These are phyloP conservation scores for Hymenoscyphus linearis DNA, from an alignment of 2,329 filamentous ascomycete genomes.

Conservation along the genomic window DNA sequence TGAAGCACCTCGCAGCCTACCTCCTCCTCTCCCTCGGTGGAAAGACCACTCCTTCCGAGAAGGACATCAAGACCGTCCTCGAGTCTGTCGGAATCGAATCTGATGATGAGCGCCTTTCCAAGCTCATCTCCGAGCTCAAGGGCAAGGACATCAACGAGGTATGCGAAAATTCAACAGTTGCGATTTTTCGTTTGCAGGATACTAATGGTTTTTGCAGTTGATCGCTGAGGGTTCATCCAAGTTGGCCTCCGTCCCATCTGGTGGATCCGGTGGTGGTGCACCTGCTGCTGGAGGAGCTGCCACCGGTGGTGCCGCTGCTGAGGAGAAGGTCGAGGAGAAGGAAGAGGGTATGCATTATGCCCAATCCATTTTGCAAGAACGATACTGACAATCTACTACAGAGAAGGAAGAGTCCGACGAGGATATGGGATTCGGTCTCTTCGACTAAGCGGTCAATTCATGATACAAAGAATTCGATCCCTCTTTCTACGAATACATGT, in stretches of 20 bases:
- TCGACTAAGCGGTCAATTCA: slow-evolving; percentile 54
- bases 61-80: slow-evolving; percentile 84
- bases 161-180: slow-evolving; percentile 30
- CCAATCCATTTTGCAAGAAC: neutral
- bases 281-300: slow-evolving; percentile 62
- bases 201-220: slow-evolving; percentile 54
- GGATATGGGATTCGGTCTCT: slow-evolving; percentile 73
- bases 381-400: slow-evolving; percentile 31
- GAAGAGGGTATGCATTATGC: slow-evolving; percentile 70
- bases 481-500: slow-evolving; percentile 21
- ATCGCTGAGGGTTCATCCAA: slow-evolving; percentile 86
- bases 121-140: slow-evolving; percentile 84
- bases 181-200: neutral
- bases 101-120: slow-evolving; percentile 77
- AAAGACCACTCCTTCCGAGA: slow-evolving; percentile 81
- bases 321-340: slow-evolving; percentile 66
- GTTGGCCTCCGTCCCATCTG: slow-evolving; percentile 95
- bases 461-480: slow-evolving; percentile 19
- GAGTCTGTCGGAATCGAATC: slow-evolving; percentile 92
- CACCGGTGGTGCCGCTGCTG: slow-evolving; percentile 57
- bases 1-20: slow-evolving; percentile 99
- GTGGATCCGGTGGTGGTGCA: slow-evolving; percentile 71
- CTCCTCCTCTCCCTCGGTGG: slow-evolving; percentile 93
- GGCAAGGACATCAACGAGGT: slow-evolving; percentile 94
- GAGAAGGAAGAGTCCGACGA: slow-evolving; percentile 68